These are phyloP conservation scores for Pseudophaeomoniella oleicola DNA, from an alignment of 2,329 filamentous ascomycete species.

Conservation along the genomic window DNA sequence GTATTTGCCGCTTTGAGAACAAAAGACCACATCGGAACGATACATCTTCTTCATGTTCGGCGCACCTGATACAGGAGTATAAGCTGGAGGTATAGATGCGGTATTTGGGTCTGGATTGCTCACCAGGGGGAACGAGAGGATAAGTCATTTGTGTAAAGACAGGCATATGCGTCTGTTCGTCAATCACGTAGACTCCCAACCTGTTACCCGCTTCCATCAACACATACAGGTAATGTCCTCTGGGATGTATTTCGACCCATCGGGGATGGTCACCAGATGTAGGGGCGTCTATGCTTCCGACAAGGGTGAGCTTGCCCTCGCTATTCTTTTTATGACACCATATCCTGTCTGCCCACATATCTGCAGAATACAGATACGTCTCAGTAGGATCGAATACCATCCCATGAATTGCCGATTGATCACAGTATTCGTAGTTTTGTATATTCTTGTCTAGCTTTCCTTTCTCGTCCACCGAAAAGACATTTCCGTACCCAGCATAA, in stretches of 20 bases:
- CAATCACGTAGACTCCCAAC: constrained; percentile 67
- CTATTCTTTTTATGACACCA: constrained; percentile 68
- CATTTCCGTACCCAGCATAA: constrained; percentile 65
- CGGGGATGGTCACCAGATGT: constrained; percentile 61
- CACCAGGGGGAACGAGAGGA: constrained; percentile 66
- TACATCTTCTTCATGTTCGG: constrained; percentile 46
- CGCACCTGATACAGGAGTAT: constrained; percentile 3
- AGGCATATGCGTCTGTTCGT: constrained; percentile 57
- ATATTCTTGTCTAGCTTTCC: constrained; percentile 26
- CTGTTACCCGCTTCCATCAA: constrained; percentile 85
- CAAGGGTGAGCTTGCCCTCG: constrained; percentile 48
- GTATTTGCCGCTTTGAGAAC: constrained; percentile 54
- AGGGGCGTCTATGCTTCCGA: constrained; percentile 61
- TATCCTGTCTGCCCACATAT: constrained; percentile 37
- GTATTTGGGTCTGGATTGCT: too few relatives aligned
- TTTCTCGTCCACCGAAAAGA: constrained; percentile 34
- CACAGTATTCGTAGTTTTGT: constrained; percentile 30
- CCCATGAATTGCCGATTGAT: constrained; percentile 32
- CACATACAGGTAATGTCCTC: constrained; percentile 65
- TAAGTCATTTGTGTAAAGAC: constrained; percentile 64
- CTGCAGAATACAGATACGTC: constrained; percentile 33
- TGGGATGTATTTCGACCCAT: constrained; percentile 75
- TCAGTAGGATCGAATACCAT: constrained; percentile 31
- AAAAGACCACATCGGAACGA: constrained; percentile 69
- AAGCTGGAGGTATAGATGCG: too few relatives aligned